These are phyloP conservation scores for Tardiomyces digboiensis DNA, from an alignment of 1,139 yeast species.

Conservation along the genomic window DNA sequence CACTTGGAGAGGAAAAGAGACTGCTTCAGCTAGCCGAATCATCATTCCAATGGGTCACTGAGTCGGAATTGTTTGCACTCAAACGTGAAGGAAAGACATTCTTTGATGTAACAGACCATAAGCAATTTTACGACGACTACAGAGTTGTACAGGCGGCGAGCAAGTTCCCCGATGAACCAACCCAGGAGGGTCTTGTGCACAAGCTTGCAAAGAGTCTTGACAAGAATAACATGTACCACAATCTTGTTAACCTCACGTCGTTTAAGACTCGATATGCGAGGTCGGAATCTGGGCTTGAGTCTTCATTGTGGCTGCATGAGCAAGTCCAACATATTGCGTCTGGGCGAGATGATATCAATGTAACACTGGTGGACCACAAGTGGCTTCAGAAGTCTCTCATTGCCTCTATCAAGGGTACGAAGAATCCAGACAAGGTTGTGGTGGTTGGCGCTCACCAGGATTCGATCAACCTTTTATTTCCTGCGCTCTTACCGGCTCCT, in stretches of 20 bases:
- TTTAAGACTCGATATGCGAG: slow-evolving; percentile 79
- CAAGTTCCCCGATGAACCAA: slow-evolving; percentile 43
- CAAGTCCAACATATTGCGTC: slow-evolving; percentile 36
- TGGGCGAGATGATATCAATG: slow-evolving; percentile 23
- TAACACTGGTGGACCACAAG: slow-evolving; percentile 37
- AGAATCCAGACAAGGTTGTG: slow-evolving; percentile 36
- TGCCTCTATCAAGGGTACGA: slow-evolving; percentile 28
- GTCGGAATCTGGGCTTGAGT: slow-evolving; percentile 56
- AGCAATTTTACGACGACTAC: slow-evolving; percentile 9
- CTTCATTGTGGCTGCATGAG: slow-evolving; percentile 62
- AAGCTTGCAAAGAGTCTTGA: slow-evolving; percentile 35
- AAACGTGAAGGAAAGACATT: slow-evolving; percentile 48
- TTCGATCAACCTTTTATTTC: slow-evolving; percentile 66
- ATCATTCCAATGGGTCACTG: slow-evolving; percentile 38
- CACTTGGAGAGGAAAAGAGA: slow-evolving; percentile 14
- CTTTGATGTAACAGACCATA: slow-evolving; percentile 56
- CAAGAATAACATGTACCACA: slow-evolving; percentile 38
- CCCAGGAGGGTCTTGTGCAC: slow-evolving; percentile 34
- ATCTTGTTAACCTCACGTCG: slow-evolving; percentile 54
- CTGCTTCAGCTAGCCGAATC: slow-evolving; percentile 23
- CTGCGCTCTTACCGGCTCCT: slow-evolving; percentile 67
- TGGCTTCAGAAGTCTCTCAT: slow-evolving; percentile 55
- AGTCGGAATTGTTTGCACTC: slow-evolving; percentile 45
- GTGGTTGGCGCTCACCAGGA: slow-evolving; percentile 91
- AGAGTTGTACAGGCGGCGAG: slow-evolving; percentile 26